Conservation (phyloP, 1,284 basidiomycete genomes). For the Cryptococcus sp. region DNA sequence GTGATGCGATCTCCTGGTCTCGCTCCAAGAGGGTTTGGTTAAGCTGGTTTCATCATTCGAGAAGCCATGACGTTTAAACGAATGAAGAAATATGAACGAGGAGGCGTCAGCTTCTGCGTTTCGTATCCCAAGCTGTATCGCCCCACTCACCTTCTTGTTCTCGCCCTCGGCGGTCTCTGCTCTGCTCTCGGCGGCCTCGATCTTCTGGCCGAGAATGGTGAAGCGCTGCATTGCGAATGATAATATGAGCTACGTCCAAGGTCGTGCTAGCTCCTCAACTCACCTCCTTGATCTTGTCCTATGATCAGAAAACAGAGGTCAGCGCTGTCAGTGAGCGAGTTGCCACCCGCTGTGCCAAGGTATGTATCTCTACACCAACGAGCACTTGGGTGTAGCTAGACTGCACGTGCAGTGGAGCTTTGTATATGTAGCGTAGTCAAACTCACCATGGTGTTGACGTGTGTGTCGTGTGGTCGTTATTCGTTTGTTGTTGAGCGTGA, state of each 20-base stretch:
- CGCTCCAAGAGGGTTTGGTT: conserved; percentile 79
- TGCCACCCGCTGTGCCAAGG: conserved; percentile 2
- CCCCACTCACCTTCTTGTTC: conserved; percentile 65
- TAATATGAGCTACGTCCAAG: neutral
- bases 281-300: conserved; percentile 63
- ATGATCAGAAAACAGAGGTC: conserved; percentile 4
- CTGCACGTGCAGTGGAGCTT: neutral
- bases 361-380: neutral
- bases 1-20: conserved; percentile 86
- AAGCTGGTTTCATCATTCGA: conserved; percentile 40
- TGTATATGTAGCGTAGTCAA: neutral
- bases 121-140: neutral
- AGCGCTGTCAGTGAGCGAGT: conserved; percentile 5
- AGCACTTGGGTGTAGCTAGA: neutral
- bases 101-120: neutral
- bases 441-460: conserved; percentile 26
- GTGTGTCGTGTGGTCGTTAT: conserved; percentile 1
- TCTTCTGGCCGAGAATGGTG: conserved; percentile 75
- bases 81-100: neutral
- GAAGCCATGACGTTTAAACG: neutral
- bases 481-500: conserved; percentile 1
- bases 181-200: conserved; percentile 74
- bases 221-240: conserved; percentile 54
- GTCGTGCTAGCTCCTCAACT: conserved; percentile 15
- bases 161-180: conserved; percentile 83